Conservation (phyloP, 768 basidiomycete genomes). For the Lactarius tabidus region DNA sequence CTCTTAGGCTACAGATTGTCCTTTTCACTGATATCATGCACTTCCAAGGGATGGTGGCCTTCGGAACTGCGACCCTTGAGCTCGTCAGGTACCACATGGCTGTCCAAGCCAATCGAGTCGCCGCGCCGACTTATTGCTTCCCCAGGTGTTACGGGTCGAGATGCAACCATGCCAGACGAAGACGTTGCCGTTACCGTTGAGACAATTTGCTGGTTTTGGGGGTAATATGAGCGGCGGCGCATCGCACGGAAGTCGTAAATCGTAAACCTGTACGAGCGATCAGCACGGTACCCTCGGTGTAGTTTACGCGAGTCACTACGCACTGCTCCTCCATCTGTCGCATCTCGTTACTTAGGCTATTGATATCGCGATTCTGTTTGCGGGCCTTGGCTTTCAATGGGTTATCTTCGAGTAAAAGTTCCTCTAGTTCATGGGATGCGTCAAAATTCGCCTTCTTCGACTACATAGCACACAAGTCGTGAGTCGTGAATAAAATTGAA, state of each 20-base stretch:
- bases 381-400: slow-evolving; percentile 92
- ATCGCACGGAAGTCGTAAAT: slow-evolving; percentile 91
- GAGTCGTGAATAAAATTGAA: slow-evolving; percentile 19
- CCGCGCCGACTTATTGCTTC: slow-evolving; percentile 1
- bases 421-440: slow-evolving; percentile 96
- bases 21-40: slow-evolving; percentile 18
- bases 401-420: slow-evolving; percentile 92
- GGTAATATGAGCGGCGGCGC: slow-evolving; percentile 88
- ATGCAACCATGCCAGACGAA: slow-evolving; percentile 65
- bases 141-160: slow-evolving; percentile 67
- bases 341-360: slow-evolving; percentile 84
- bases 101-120: slow-evolving; percentile 24
- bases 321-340: slow-evolving; percentile 98
- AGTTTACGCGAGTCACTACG: slow-evolving; percentile 28
- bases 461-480: slow-evolving; percentile 40
- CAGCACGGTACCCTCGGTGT: slow-evolving; percentile 10
- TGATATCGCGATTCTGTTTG: slow-evolving; percentile 82
- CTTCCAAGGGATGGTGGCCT: slow-evolving; percentile 3
- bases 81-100: slow-evolving; percentile 15
- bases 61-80: slow-evolving; percentile 12
- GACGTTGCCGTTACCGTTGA: slow-evolving; percentile 69
- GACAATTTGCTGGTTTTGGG: slow-evolving; percentile 64
- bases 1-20: background rate
- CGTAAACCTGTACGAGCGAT: slow-evolving; percentile 57
- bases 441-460: slow-evolving; percentile 99